phyloP scores from a whole-genome alignment of 352 stramenopile genomes.

The Phytophthora aleatoria region DNA sequence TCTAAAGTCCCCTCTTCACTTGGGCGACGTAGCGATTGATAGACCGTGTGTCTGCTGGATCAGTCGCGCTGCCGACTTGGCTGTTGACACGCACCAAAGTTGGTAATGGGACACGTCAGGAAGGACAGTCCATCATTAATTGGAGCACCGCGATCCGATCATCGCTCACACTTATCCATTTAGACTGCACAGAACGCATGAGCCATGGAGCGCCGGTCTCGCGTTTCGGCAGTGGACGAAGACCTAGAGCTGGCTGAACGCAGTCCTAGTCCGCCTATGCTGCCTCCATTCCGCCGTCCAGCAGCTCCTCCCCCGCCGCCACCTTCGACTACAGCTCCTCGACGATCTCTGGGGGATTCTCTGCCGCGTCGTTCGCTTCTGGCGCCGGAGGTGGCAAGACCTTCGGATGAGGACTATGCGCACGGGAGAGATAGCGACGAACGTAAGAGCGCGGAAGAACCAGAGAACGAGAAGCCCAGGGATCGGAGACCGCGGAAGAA shows the following conservation, averaged over 20 bases:
- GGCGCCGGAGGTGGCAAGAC: slow-evolving; percentile 21
- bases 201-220: slow-evolving; percentile 20
- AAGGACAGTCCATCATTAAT: slow-evolving; percentile 12
- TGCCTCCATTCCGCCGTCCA: slow-evolving; percentile 28
- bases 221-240: slow-evolving; percentile 21
- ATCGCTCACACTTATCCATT: slow-evolving; percentile 16
- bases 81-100: slow-evolving; percentile 14
- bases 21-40: slow-evolving; percentile 12
- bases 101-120: slow-evolving; percentile 8
- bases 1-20: slow-evolving; percentile 16
- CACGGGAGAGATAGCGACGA: slow-evolving; percentile 36
- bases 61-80: slow-evolving; percentile 3
- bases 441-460: slow-evolving; percentile 20
- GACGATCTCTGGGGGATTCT: slow-evolving; percentile 31
- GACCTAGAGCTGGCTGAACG: slow-evolving; percentile 24
- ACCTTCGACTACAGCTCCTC: neutral
- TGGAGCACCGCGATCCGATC: slow-evolving; percentile 3
- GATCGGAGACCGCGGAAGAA: slow-evolving; percentile 23
- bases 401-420: slow-evolving; percentile 19
- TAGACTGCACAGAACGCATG: slow-evolving; percentile 15
- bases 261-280: slow-evolving; percentile 15
- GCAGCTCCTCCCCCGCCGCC: slow-evolving; percentile 18
- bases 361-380: slow-evolving; percentile 42
- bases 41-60: neutral
- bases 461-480: slow-evolving; percentile 12